Conservation (phyloP, 345 rosid genomes). For the Gynandropsis gynandra region DNA sequence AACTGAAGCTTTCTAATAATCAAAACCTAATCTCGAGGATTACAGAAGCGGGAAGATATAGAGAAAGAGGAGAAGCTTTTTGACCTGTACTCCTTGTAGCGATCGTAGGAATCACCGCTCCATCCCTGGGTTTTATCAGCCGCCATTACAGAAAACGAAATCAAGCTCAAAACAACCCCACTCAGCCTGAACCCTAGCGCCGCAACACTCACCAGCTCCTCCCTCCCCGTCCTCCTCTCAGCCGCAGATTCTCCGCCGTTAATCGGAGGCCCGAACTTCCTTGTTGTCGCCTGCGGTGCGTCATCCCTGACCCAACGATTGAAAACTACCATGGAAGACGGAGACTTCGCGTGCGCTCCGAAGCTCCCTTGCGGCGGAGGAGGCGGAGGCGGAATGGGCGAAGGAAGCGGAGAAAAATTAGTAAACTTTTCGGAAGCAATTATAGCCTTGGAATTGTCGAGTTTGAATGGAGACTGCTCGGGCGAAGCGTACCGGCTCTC, state of each 20-base stretch:
- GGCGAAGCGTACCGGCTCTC: slow-evolving; percentile 62
- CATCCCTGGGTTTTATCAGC: slow-evolving; percentile 95
- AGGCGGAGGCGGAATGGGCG: slow-evolving; percentile 31
- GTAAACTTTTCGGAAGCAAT: slow-evolving; percentile 41
- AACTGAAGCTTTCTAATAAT: background rate
- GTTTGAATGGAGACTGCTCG: slow-evolving; percentile 40
- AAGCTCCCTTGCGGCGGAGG: slow-evolving; percentile 21
- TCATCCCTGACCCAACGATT: slow-evolving; percentile 46
- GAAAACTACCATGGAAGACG: slow-evolving; percentile 26
- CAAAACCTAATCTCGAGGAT: background rate
- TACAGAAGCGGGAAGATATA: background rate
- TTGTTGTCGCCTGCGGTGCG: slow-evolving; percentile 21
- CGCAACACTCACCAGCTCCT: slow-evolving; percentile 31
- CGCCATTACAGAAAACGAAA: slow-evolving; percentile 93
- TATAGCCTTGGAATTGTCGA: slow-evolving; percentile 48
- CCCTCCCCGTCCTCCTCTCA: slow-evolving; percentile 31
- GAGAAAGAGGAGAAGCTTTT: background rate
- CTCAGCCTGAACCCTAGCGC: slow-evolving; percentile 61
- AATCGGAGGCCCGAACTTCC: slow-evolving; percentile 25
- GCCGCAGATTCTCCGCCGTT: slow-evolving; percentile 24
- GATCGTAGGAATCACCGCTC: slow-evolving; percentile 96
- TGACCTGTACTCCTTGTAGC: slow-evolving; percentile 87
- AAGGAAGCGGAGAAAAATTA: slow-evolving; percentile 36
- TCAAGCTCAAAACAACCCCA: slow-evolving; percentile 63
- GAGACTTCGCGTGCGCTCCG: slow-evolving; percentile 15